These are phyloP conservation scores for Fusarium zealandicum DNA, from an alignment of 2,329 filamentous ascomycete species.

Conservation along the genomic window DNA sequence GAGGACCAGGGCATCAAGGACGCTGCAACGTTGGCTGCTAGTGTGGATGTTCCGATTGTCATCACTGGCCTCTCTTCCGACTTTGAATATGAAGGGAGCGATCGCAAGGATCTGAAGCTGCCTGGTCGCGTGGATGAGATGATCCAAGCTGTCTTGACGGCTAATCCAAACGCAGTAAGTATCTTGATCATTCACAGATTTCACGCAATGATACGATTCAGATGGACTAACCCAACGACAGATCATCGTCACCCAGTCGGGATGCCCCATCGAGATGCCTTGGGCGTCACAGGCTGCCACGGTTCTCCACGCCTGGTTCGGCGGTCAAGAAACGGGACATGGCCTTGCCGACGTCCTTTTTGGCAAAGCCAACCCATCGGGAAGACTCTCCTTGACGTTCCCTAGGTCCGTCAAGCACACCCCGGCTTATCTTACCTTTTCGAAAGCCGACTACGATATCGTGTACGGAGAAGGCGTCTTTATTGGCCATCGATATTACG, in stretches of 20 bases:
- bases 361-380: slow-evolving; percentile 44
- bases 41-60: slow-evolving; percentile 63
- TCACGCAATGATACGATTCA: neutral
- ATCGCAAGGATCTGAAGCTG: slow-evolving; percentile 73
- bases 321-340: slow-evolving; percentile 39
- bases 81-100: slow-evolving; percentile 60
- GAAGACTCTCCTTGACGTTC: slow-evolving; percentile 72
- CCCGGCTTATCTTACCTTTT: slow-evolving; percentile 73
- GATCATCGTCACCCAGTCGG: slow-evolving; percentile 43
- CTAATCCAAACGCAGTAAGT: slow-evolving; percentile 65
- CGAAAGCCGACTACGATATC: slow-evolving; percentile 68
- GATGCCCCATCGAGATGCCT: slow-evolving; percentile 59
- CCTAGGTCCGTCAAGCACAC: slow-evolving; percentile 69
- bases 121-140: slow-evolving; percentile 66
- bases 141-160: slow-evolving; percentile 60
- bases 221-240: neutral
- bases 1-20: slow-evolving; percentile 45
- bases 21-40: slow-evolving; percentile 34
- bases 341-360: slow-evolving; percentile 40
- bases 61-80: slow-evolving; percentile 62
- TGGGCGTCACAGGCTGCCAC: slow-evolving; percentile 45
- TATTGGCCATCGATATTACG: slow-evolving; percentile 76
- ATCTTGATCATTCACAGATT: neutral
- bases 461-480: slow-evolving; percentile 78
- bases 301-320: slow-evolving; percentile 40